Evolutionary conservation across 345 rosid species (phyloP), one percentile per base, ranked within the genome.

Genomic region (Linum trigynum): DNA sequence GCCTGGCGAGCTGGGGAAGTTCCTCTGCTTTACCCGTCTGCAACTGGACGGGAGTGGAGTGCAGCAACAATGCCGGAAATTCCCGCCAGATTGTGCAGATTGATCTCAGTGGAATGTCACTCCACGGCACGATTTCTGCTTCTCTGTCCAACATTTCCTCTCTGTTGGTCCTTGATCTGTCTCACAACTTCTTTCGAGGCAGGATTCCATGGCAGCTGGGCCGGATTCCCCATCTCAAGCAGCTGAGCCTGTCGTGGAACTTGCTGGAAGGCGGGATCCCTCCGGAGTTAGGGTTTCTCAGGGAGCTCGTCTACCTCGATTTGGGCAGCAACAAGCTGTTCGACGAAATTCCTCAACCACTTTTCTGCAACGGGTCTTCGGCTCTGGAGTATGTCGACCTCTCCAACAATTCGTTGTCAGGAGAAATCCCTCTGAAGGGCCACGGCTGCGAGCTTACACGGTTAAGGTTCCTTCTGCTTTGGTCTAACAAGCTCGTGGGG

Each of bases 401-500:
- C 35, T 90, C 98, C 14, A 88, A 92, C 79, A 92, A 92, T 62
- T 76, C 91, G 57, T 63, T 92, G 51, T 76, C 73, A 3, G 97
- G 96, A 2, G 65, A 73, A 69, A 83, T 90, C 38, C 96, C 90
- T 39, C 39, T 80, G 40, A 71, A 68, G 64, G 79, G 32, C 32
- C 32, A 71, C 42, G 84, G 66, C 39, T 90, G 94, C 57, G 69
- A 72, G 50, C 86, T 88, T 23, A 56, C 10, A 57, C 75, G 81
- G n/a, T 68, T 92, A 64, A 82, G 77, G 69, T 90, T 64, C 72
- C 86, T 92, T 64, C 67, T 92, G 15, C 86, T 92, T 12, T 92
- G 98, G 97, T 90, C 97, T 2, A 92, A 90, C 69, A 76, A 62
- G 39, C 77, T 90, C 1, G 74, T 53, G 4, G 94, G 98, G 8